Percentiles rank a stretch among this genome's conserved stretches.
phyloP scores from a whole-genome alignment of 495 filamentous ascomycete genomes.

The Tuber umbilicatum region DNA sequence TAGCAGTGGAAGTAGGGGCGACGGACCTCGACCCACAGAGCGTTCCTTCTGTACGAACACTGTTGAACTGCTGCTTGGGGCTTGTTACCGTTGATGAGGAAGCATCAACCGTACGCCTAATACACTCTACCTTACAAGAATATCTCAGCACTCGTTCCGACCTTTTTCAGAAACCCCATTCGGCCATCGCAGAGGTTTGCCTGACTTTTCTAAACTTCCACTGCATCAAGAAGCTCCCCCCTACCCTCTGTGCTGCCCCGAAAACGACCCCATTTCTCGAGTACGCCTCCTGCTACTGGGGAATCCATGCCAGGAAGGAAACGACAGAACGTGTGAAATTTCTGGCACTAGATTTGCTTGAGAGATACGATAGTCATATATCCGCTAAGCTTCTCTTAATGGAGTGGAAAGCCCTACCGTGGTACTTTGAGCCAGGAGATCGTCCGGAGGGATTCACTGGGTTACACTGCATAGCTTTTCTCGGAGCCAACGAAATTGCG shows the following conservation, averaged over 20 bases:
- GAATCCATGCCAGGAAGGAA: background rate
- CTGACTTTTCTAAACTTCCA: background rate
- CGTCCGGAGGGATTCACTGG: background rate
- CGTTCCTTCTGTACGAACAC: background rate
- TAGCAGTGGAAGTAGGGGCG: background rate
- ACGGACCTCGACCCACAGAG: background rate
- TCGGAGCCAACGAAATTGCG: background rate
- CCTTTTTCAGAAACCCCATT: background rate
- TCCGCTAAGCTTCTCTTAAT: background rate
- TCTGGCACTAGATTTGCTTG: background rate
- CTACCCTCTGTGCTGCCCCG: background rate
- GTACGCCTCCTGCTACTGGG: conserved; percentile 3
- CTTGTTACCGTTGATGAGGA: conserved; percentile 1
- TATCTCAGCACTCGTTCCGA: background rate
- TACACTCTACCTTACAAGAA: background rate
- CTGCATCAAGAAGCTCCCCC: background rate
- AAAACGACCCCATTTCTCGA: background rate
- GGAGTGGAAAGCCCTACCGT: conserved; percentile 1
- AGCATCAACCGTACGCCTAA: background rate
- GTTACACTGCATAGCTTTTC: background rate
- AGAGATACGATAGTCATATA: conserved; percentile 1
- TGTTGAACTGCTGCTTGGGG: background rate
- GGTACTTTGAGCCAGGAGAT: background rate
- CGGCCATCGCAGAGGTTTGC: background rate
- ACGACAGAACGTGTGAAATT: background rate